Conservation (phyloP, 78 protist genomes). For the Dictyostelium firmibasis region DNA sequence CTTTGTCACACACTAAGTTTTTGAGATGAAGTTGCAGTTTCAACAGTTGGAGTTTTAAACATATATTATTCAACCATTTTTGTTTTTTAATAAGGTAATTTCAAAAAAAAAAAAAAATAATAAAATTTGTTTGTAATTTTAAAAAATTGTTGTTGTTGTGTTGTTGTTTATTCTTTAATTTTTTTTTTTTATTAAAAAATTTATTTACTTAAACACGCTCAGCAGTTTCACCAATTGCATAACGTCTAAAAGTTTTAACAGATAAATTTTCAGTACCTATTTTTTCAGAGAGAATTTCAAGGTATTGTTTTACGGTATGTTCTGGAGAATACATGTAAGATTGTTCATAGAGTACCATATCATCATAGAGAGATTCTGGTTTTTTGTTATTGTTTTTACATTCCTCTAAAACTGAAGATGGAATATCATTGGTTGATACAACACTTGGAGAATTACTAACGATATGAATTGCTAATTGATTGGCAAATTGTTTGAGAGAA, state of each 20-base stretch:
- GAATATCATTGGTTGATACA: conserved; percentile 1
- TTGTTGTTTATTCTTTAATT: neutral
- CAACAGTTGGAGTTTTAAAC: too few relatives aligned
- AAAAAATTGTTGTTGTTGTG: too few relatives aligned
- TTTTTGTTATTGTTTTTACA: neutral
- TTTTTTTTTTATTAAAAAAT: conserved; percentile 3
- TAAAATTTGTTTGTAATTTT: too few relatives aligned
- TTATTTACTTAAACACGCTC: conserved; percentile 30
- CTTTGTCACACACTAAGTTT: too few relatives aligned
- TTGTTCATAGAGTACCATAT: conserved; percentile 40
- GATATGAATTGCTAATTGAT: conserved; percentile 47
- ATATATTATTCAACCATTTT: too few relatives aligned
- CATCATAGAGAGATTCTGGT: conserved; percentile 49
- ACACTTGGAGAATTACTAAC: conserved; percentile 34
- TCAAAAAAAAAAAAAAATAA: too few relatives aligned
- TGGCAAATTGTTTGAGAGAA: neutral
- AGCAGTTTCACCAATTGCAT: conserved; percentile 63
- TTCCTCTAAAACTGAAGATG: conserved; percentile 23
- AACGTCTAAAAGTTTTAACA: conserved; percentile 31
- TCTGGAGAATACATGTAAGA: neutral
- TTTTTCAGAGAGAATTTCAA: neutral
- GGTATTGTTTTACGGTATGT: conserved; percentile 5
- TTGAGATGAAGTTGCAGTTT: too few relatives aligned
- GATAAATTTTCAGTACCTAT: neutral
- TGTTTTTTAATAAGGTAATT: too few relatives aligned